Evolutionary conservation across 1,284 basidiomycete species (phyloP), one percentile per base, ranked within the genome.

Genomic region (Entoloma clypeatum): DNA sequence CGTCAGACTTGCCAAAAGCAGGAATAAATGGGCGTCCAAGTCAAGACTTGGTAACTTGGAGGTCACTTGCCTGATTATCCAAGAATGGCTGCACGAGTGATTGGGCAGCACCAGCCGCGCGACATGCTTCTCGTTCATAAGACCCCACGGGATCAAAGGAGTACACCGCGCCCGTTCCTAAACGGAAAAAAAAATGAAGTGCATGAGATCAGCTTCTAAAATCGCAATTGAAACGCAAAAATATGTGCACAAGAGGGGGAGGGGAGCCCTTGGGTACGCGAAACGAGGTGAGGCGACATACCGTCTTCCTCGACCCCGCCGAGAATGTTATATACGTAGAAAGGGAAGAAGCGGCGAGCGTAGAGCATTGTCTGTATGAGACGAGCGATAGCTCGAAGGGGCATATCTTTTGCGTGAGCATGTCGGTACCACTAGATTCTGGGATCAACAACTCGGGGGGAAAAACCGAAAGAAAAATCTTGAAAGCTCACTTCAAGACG

Each of bases 351-450:
- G 41, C 93, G 83, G 51, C 88, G 82, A 34, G 78, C 84, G 58
- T 96, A 97, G 26, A 97, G 77, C 90, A 96, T 95, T 4, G 92
- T 94, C 64, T 96, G 93, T 43, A 97, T 92, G 56, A 97, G 73
- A 43, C 92, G 80, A 18, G 93, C 93, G 57, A 97, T 94, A 19
- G 92, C 82, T 52, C 86, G 85, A 32, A 97, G 74, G 17, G 89
- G 84, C 86, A 95, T 95, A 55, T 91, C 88, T 65, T 93, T 93
- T 49, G 89, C 79, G 65, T 97, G 93, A 11, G 90, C 90, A 61
- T 95, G 91, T 47, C 86, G 79, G 65, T 96, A 96, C 92, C 91
- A 95, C 92, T 95, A 56, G 10, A 28, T 18, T 36, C 28, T 10
- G 22, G 16, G 24, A 42, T 42, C 34, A 39, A 48, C 41, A 39